Percentiles rank a stretch among this genome's conserved stretches.
Conservation (phyloP, 768 basidiomycete species). For the Pholiota microspora region DNA sequence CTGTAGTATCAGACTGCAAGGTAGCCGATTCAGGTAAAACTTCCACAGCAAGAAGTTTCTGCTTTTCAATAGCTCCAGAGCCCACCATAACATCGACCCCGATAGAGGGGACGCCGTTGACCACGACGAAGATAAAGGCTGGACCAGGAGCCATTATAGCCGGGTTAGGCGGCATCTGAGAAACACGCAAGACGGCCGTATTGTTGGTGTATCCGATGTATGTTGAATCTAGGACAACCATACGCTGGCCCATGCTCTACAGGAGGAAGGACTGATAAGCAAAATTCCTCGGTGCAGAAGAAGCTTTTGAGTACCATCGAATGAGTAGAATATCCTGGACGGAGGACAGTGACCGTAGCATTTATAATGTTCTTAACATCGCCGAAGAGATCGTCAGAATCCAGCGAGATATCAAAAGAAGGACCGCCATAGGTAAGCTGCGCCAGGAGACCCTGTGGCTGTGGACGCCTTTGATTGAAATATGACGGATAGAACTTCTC, state of each 20-base stretch:
- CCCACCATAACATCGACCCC: constrained; percentile 76
- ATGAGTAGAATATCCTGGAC: constrained; percentile 77
- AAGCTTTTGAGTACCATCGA: constrained; percentile 45
- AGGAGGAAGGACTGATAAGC: not conserved
- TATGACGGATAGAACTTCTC: constrained; percentile 77
- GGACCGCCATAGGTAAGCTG: constrained; percentile 75
- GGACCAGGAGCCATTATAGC: constrained; percentile 70
- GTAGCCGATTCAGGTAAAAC: constrained; percentile 33
- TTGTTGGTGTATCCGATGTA: constrained; percentile 58
- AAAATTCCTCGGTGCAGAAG: not conserved
- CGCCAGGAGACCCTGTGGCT: constrained; percentile 52
- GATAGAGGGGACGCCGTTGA: constrained; percentile 72
- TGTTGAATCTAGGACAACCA: constrained; percentile 59
- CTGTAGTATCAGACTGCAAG: constrained; percentile 1
- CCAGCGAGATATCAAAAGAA: constrained; percentile 63
- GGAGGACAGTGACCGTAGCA: constrained; percentile 50
- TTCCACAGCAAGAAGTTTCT: constrained; percentile 36
- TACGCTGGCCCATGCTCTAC: constrained; percentile 73
- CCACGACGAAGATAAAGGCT: constrained; percentile 69
- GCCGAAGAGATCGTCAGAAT: constrained; percentile 46
- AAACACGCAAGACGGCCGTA: constrained; percentile 58
- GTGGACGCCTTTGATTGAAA: constrained; percentile 56
- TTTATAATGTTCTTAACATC: constrained; percentile 48
- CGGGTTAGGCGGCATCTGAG: constrained; percentile 72
- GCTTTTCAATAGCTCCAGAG: constrained; percentile 62